Conservation (phyloP, 2,329 filamentous ascomycete genomes). For the Colletotrichum coccodes region DNA sequence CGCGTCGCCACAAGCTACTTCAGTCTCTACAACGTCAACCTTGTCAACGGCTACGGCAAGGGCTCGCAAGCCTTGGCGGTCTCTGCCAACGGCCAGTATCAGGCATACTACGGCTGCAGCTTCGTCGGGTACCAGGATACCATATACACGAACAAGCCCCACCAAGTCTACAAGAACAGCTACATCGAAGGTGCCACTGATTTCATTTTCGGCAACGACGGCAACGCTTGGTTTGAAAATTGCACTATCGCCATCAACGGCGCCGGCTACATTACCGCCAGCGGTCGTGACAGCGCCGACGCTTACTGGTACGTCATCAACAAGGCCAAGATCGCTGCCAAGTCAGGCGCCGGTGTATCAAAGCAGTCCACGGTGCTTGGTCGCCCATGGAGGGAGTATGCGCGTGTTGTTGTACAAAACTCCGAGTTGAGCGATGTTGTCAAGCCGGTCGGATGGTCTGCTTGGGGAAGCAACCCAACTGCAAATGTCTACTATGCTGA, state of each 20-base stretch:
- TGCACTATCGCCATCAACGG: constrained; percentile 48
- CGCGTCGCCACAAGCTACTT: constrained; percentile 59
- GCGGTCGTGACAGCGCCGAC: constrained; percentile 51
- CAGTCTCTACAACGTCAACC: constrained; percentile 71
- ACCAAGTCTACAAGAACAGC: constrained; percentile 57
- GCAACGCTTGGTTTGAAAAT: constrained; percentile 55
- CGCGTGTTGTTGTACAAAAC: constrained; percentile 59
- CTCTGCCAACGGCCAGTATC: constrained; percentile 54
- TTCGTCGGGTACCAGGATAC: constrained; percentile 62
- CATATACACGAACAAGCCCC: constrained; percentile 55
- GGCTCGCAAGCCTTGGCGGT: constrained; percentile 61
- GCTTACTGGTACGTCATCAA: constrained; percentile 58
- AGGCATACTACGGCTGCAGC: constrained; percentile 58
- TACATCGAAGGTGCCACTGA: constrained; percentile 60
- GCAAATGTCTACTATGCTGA: constrained; percentile 66
- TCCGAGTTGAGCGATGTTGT: constrained; percentile 64
- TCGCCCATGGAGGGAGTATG: constrained; percentile 57
- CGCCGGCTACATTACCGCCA: constrained; percentile 55
- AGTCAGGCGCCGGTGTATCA: constrained; percentile 46
- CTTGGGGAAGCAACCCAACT: constrained; percentile 63
- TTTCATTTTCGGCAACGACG: constrained; percentile 58
- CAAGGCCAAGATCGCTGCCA: constrained; percentile 51
- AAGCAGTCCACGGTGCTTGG: constrained; percentile 56
- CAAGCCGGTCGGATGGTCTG: constrained; percentile 67
- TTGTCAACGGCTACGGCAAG: constrained; percentile 55